Percentiles rank a stretch among this genome's conserved stretches.
phyloP scores from a whole-genome alignment of 1,284 basidiomycete species.

The Gomphus bonarii region DNA sequence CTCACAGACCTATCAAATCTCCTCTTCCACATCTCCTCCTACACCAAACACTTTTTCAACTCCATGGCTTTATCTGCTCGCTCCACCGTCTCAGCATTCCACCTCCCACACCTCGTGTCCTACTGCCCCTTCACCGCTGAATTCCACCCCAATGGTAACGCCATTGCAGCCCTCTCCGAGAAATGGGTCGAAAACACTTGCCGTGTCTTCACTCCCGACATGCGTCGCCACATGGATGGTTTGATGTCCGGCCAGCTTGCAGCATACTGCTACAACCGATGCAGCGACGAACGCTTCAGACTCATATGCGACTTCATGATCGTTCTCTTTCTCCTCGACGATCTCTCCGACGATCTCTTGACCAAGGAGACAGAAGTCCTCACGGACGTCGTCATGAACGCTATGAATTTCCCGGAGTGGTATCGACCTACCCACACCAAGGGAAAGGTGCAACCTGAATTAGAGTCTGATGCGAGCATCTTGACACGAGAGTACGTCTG shows the following conservation, averaged over 20 bases:
- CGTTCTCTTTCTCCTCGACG: conserved; percentile 47
- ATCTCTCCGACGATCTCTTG: conserved; percentile 49
- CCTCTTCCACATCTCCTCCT: neutral
- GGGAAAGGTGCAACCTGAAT: conserved; percentile 15
- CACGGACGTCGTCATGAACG: conserved; percentile 41
- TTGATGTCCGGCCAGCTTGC: conserved; percentile 58
- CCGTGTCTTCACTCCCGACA: conserved; percentile 41
- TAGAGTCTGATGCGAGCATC: conserved; percentile 20
- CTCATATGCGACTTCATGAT: conserved; percentile 49
- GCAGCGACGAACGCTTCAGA: conserved; percentile 43
- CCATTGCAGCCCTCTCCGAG: conserved; percentile 43
- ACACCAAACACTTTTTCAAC: neutral
- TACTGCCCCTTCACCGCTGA: conserved; percentile 19
- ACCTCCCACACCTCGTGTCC: conserved; percentile 51
- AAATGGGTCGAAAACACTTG: conserved; percentile 37
- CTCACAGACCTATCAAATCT: neutral
- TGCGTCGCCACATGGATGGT: conserved; percentile 39
- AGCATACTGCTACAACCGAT: conserved; percentile 50
- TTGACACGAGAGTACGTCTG: conserved; percentile 10
- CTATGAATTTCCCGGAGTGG: conserved; percentile 32
- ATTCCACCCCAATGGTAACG: conserved; percentile 39
- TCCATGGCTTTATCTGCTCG: neutral
- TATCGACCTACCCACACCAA: conserved; percentile 24
- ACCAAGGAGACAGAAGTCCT: conserved; percentile 36
- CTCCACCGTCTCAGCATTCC: conserved; percentile 24